phyloP scores from a whole-genome alignment of 371 early-diverging fungal species.

The Mucor indicus region DNA sequence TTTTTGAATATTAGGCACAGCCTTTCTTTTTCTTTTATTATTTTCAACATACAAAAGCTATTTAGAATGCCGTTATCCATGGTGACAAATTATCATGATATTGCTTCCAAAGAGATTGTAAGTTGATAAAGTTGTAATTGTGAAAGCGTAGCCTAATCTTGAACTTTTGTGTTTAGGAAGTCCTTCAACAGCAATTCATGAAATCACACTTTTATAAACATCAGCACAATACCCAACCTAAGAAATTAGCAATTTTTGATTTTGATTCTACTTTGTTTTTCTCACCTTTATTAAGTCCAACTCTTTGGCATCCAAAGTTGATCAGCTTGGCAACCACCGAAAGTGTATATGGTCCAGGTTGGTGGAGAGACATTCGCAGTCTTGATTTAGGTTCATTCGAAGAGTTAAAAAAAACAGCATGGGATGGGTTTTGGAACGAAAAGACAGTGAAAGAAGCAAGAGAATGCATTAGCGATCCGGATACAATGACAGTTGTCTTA shows the following conservation, averaged over 20 bases:
- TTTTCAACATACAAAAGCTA: neutral
- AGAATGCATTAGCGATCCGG: slow-evolving; percentile 27
- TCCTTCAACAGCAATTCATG: slow-evolving; percentile 17
- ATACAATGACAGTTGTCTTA: slow-evolving; percentile 51
- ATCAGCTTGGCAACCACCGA: slow-evolving; percentile 51
- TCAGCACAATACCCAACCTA: slow-evolving; percentile 8
- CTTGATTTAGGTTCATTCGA: slow-evolving; percentile 21
- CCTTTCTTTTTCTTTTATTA: slow-evolving; percentile 3
- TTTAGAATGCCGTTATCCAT: slow-evolving; percentile 8
- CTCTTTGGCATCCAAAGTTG: slow-evolving; percentile 66
- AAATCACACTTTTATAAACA: slow-evolving; percentile 7
- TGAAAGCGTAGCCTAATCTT: neutral
- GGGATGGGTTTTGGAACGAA: slow-evolving; percentile 45
- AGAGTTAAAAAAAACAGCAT: slow-evolving; percentile 19
- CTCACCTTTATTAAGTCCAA: slow-evolving; percentile 77
- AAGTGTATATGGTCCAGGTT: slow-evolving; percentile 58
- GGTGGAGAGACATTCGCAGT: slow-evolving; percentile 68
- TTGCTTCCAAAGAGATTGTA: slow-evolving; percentile 3
- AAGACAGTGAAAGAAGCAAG: slow-evolving; percentile 22
- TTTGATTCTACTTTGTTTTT: slow-evolving; percentile 89
- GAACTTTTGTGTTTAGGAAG: slow-evolving; percentile 2
- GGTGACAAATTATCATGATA: slow-evolving; percentile 3
- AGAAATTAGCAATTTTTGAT: slow-evolving; percentile 63
- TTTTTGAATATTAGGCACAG: no score
- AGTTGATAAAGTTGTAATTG: neutral